phyloP scores from a whole-genome alignment of 2,329 filamentous ascomycete genomes.

The Fonsecaea pedrosoi region DNA sequence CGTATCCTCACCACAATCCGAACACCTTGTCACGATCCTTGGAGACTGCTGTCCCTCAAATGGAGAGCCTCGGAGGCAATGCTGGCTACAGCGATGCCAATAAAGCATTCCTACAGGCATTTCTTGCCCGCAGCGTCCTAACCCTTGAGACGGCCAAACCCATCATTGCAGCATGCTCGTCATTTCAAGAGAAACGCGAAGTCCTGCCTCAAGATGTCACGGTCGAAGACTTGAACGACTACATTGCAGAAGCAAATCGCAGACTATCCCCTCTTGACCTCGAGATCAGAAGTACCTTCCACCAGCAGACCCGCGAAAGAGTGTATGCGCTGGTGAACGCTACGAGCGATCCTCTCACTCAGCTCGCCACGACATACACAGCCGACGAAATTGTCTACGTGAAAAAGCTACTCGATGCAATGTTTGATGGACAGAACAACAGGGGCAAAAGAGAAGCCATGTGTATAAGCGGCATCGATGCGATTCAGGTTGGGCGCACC shows the following conservation, averaged over 20 bases:
- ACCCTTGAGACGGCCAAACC: constrained; percentile 75
- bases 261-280: constrained; percentile 81
- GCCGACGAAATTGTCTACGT: constrained; percentile 89
- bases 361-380: constrained; percentile 80
- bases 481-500: constrained; percentile 68
- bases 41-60: neutral
- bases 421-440: constrained; percentile 86
- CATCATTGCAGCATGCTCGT: constrained; percentile 77
- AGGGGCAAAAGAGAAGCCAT: constrained; percentile 79
- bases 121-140: constrained; percentile 78
- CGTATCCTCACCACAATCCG: neutral
- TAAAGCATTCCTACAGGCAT: constrained; percentile 87
- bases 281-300: constrained; percentile 77
- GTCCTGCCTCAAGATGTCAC: constrained; percentile 69
- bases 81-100: constrained; percentile 68
- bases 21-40: neutral
- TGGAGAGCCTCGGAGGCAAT: constrained; percentile 16
- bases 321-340: constrained; percentile 88
- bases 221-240: constrained; percentile 69
- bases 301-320: constrained; percentile 71
- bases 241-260: constrained; percentile 73
- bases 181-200: constrained; percentile 59
- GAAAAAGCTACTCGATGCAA: constrained; percentile 83
- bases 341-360: constrained; percentile 81
- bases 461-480: constrained; percentile 80